A percentile compares a stretch with the other conserved stretches of the same genome.
Conservation (phyloP, 371 early-diverging fungal genomes). For the Rhizopus stolonifer region DNA sequence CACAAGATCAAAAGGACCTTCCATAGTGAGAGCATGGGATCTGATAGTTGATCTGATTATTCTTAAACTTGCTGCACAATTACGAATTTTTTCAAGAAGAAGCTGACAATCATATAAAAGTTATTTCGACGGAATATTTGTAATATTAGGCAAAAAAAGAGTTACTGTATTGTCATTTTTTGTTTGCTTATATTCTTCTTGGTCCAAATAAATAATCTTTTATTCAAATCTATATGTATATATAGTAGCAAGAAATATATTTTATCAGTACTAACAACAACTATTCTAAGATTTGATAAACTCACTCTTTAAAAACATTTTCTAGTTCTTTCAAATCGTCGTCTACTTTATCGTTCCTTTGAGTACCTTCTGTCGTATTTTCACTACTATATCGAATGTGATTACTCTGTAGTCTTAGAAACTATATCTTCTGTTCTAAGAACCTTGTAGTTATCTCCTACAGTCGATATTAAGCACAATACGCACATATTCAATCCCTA, state of each 20-base stretch:
- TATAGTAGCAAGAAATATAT: not conserved
- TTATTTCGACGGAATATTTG: constrained; percentile 1
- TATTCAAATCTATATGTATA: not conserved
- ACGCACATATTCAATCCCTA: too few relatives aligned
- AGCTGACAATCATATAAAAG: not conserved
- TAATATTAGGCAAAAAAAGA: not conserved
- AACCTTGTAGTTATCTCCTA: too few relatives aligned
- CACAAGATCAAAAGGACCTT: constrained; percentile 2
- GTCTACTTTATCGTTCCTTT: not conserved
- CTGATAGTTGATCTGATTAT: not conserved
- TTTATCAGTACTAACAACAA: constrained; percentile 1
- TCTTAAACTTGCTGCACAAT: constrained; percentile 7
- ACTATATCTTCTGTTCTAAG: too few relatives aligned
- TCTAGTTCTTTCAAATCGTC: constrained; percentile 2
- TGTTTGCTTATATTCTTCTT: not conserved
- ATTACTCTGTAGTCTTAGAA: too few relatives aligned
- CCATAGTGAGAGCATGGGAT: not conserved
- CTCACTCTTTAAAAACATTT: constrained; percentile 1
- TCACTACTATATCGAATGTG: too few relatives aligned
- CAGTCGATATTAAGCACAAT: too few relatives aligned
- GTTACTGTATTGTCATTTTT: not conserved
- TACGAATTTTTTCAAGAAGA: not conserved
- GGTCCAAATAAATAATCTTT: not conserved
- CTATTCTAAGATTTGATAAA: not conserved
- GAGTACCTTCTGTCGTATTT: not conserved